Base-by-base conservation (phyloP, 2,329 filamentous ascomycete genomes). In the Verticillium zaregamsianum region DNA sequence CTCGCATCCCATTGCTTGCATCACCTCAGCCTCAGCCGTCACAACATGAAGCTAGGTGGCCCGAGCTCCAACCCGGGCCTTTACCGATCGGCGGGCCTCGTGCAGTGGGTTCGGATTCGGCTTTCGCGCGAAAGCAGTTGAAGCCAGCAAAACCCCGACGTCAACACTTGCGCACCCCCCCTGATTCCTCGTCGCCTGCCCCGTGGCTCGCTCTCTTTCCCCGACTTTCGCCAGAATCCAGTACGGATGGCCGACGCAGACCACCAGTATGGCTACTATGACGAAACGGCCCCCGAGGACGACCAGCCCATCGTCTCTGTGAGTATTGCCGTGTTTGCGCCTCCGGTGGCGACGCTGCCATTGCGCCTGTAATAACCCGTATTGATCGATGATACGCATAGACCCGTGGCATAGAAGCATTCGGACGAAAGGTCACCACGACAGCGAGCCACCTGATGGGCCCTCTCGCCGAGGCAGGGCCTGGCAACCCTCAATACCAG, bases 401-500 rank as follows among this genome's bases (percentile, higher is more conserved):
- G 93, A 88, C 92, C 61, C 90, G 92, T 70, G 91, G 95, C 66
- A 81, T 98, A 69, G 93, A 97, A 79, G 91, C 92, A 61, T 97
- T 99, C 77, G 88, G 93, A 68, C 89, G 94, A 72, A 99, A 97
- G 78, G 93, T 98, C 65, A 95, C 93, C 33, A 92, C 92, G 32
- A 98, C 95, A 23, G 95, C 95, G 61, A 91, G 88, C 71, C 93
- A 96, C 75, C 83, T 99, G 68, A 96, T 98, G 71, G 89, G 85
- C 55, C 87, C 89, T 56, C 77, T 86, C 62, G 72, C 78, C 68
- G 86, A 89, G 65, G 76, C 77, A 70, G 70, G 82, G 77, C 73
- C 82, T 73, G 71, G 64, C 40, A 63, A 60, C 28, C 76, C 81
- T 62, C 90, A 93, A 76, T 98, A 97, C 76, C 89, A 95, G 72